phyloP scores from a whole-genome alignment of 352 stramenopile genomes.

The Phytophthora capsici region DNA sequence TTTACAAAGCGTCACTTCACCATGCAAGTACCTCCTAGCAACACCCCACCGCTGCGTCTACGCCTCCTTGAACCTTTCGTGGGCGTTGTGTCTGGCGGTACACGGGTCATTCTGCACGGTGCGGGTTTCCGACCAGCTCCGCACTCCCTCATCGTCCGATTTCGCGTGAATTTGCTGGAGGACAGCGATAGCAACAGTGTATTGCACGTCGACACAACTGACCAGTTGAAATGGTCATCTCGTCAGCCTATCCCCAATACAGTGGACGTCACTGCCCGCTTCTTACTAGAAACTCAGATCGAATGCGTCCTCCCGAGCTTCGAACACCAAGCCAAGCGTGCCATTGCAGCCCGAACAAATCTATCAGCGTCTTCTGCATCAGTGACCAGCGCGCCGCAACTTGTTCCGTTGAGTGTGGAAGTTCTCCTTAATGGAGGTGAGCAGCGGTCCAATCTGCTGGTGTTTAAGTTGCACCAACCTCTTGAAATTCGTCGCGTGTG shows the following conservation, averaged over 20 bases:
- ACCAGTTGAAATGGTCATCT: constrained; percentile 2
- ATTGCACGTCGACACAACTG: not conserved
- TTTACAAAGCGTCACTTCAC: not conserved
- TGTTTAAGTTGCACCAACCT: constrained; percentile 57
- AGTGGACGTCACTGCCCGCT: constrained; percentile 51
- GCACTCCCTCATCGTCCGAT: constrained; percentile 73
- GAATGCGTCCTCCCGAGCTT: constrained; percentile 65
- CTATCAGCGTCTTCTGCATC: constrained; percentile 52
- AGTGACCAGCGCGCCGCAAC: constrained; percentile 49
- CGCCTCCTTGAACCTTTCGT: constrained; percentile 59
- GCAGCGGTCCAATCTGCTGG: constrained; percentile 54
- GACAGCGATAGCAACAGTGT: not conserved
- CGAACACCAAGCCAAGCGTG: constrained; percentile 37
- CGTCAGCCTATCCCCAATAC: constrained; percentile 8
- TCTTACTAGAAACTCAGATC: constrained; percentile 66
- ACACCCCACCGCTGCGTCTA: constrained; percentile 40
- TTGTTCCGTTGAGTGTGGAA: constrained; percentile 59
- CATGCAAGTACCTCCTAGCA: constrained; percentile 11
- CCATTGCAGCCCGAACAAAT: constrained; percentile 47
- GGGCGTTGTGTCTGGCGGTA: constrained; percentile 54
- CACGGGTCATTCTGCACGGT: constrained; percentile 63
- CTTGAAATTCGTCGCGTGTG: constrained; percentile 55
- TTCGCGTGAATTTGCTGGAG: constrained; percentile 36
- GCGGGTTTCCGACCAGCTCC: constrained; percentile 61
- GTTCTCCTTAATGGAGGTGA: constrained; percentile 65